These are phyloP conservation scores for Gamarada debralockiae DNA, from an alignment of 495 filamentous ascomycete genomes.

Conservation along the genomic window DNA sequence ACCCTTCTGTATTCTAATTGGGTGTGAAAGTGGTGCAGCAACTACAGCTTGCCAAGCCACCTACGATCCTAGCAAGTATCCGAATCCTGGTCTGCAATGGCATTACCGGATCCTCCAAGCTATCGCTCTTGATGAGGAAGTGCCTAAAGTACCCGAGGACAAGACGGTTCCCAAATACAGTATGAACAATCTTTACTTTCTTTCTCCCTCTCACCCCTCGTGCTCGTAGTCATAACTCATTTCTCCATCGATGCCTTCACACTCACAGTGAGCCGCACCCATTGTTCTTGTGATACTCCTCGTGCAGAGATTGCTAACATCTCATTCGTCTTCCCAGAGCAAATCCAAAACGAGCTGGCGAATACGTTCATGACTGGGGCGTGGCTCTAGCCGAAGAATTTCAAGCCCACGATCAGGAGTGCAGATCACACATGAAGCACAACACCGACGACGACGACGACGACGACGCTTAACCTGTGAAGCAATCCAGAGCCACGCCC, in stretches of 20 bases:
- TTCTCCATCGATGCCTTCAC: too few relatives aligned
- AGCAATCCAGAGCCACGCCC: constrained; percentile 10
- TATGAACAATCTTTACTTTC: too few relatives aligned
- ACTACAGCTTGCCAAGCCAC: constrained; percentile 82
- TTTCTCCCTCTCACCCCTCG: too few relatives aligned
- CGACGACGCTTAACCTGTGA: constrained; percentile 13
- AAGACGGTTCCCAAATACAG: constrained; percentile 78
- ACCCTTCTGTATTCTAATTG: too few relatives aligned
- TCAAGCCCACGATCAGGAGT: constrained; percentile 33
- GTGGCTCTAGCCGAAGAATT: constrained; percentile 51
- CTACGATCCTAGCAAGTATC: constrained; percentile 83
- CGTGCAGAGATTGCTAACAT: too few relatives aligned
- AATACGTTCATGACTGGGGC: constrained; percentile 74
- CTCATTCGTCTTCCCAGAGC: too few relatives aligned
- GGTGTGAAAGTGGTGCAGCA: constrained; percentile 74
- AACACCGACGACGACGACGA: constrained; percentile 9
- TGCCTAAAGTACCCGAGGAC: constrained; percentile 67
- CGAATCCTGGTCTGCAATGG: constrained; percentile 96
- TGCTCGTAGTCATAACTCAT: too few relatives aligned
- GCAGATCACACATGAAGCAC: constrained; percentile 37
- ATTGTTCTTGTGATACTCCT: too few relatives aligned
- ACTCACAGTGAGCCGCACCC: too few relatives aligned
- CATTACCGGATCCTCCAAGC: constrained; percentile 94
- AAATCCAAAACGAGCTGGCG: constrained; percentile 65
- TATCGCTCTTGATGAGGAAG: constrained; percentile 86